phyloP scores from a whole-genome alignment of 768 basidiomycete genomes.

The Boletus rubescentipes region DNA sequence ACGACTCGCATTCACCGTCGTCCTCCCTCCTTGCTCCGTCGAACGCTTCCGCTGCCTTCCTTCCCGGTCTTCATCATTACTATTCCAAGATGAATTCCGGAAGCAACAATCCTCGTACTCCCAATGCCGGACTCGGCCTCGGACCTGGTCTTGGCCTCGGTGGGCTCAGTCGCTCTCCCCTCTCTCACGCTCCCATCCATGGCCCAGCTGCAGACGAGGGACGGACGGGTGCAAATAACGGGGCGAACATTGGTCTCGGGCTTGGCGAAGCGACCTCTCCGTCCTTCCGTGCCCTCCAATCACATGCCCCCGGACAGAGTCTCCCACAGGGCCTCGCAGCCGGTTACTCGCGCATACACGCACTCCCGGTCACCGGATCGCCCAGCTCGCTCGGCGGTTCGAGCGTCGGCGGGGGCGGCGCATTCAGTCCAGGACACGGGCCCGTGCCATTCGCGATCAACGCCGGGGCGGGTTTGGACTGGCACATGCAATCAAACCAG shows the following conservation, averaged over 20 bases:
- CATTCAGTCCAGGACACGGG: slow-evolving; percentile 33
- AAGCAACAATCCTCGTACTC: slow-evolving; percentile 28
- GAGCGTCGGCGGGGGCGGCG: slow-evolving; percentile 26
- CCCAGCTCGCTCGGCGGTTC: slow-evolving; percentile 34
- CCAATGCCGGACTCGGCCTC: slow-evolving; percentile 21
- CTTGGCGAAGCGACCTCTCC: slow-evolving; percentile 52
- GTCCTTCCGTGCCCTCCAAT: slow-evolving; percentile 73
- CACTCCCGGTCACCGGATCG: slow-evolving; percentile 46
- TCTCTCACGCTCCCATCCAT: slow-evolving; percentile 29
- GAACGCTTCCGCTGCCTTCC: slow-evolving; percentile 81
- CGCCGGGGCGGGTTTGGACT: slow-evolving; percentile 26
- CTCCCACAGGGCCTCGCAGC: slow-evolving; percentile 91
- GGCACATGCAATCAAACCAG: slow-evolving; percentile 29
- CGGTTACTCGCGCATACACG: slow-evolving; percentile 87
- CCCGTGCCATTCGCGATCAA: slow-evolving; percentile 33
- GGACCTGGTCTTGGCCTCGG: slow-evolving; percentile 22
- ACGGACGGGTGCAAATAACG: slow-evolving; percentile 13
- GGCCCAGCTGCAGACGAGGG: slow-evolving; percentile 29
- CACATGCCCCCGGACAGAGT: slow-evolving; percentile 88
- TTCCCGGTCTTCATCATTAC: slow-evolving; percentile 67
- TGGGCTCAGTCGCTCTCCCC: slow-evolving; percentile 31
- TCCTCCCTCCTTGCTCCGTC: slow-evolving; percentile 53
- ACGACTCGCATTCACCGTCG: slow-evolving; percentile 35
- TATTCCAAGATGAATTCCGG: slow-evolving; percentile 53
- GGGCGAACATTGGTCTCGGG: slow-evolving; percentile 16